These are phyloP conservation scores for Glycine soja DNA, from an alignment of 306 rosid species.

Conservation along the genomic window DNA sequence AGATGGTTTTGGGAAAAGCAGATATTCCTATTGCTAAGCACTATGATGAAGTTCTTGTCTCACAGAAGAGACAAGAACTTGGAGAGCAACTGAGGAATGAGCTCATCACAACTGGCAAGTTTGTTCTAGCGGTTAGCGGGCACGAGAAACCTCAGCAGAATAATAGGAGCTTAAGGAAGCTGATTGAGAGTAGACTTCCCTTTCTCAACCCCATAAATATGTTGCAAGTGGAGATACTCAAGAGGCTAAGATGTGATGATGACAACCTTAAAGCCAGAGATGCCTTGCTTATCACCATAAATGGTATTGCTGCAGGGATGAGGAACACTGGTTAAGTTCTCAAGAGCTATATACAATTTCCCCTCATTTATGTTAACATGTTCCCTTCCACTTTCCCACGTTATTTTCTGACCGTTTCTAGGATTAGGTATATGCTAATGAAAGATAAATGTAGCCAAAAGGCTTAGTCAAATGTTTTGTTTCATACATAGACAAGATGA, in stretches of 20 bases:
- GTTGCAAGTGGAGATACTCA: conserved; percentile 91
- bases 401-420: neutral
- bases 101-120: conserved; percentile 63
- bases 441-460: conserved; percentile 6
- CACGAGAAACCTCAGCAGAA: conserved; percentile 76
- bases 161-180: conserved; percentile 77
- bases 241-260: conserved; percentile 84
- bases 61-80: conserved; percentile 61
- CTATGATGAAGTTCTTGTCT: conserved; percentile 89
- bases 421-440: conserved; percentile 13
- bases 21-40: conserved; percentile 85
- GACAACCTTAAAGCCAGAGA: conserved; percentile 79
- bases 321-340: conserved; percentile 76
- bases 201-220: conserved; percentile 86
- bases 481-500: neutral
- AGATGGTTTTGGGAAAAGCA: conserved; percentile 95
- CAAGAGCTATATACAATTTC: conserved; percentile 18
- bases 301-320: conserved; percentile 99
- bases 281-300: conserved; percentile 86
- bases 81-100: conserved; percentile 72
- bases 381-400: neutral
- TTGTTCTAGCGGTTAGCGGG: conserved; percentile 66
- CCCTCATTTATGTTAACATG: conserved; percentile 1
- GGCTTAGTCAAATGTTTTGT: neutral
- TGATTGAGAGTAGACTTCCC: conserved; percentile 85